These are phyloP conservation scores for Pyrus betulifolia DNA, from an alignment of 306 rosid genomes.

Conservation along the genomic window DNA sequence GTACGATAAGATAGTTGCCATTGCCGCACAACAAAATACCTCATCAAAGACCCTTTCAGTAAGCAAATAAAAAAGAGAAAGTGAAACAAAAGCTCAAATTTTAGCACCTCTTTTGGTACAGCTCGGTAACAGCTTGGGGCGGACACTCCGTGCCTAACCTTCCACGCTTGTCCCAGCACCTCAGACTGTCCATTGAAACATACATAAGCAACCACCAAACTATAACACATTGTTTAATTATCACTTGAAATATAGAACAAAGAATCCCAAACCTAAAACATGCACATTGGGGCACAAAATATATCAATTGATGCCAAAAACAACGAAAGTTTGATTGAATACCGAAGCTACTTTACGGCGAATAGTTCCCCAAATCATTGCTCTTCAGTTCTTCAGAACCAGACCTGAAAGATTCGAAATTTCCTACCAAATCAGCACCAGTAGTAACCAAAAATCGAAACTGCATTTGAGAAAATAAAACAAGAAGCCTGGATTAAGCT, in stretches of 20 bases:
- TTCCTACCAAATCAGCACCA: not conserved
- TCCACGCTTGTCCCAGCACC: slow-evolving; percentile 25
- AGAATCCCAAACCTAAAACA: not conserved
- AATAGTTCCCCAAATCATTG: slow-evolving; percentile 40
- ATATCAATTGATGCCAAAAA: not conserved
- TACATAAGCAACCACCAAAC: not conserved
- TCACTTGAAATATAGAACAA: not conserved
- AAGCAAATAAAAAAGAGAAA: not conserved
- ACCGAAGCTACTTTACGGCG: slow-evolving; percentile 42
- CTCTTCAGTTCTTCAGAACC: slow-evolving; percentile 13
- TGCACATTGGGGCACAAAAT: not conserved
- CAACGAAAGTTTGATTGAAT: not conserved
- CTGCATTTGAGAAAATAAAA: not conserved
- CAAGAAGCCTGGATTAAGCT: not conserved
- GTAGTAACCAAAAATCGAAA: not conserved
- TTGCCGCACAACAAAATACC: not conserved
- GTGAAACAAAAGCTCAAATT: not conserved
- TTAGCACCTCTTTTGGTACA: slow-evolving; percentile 17
- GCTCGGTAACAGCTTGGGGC: slow-evolving; percentile 5
- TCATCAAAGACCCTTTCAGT: not conserved
- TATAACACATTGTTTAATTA: not conserved
- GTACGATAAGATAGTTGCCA: no score
- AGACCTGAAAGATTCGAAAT: not conserved
- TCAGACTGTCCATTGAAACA: slow-evolving; percentile 15
- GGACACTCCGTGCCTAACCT: slow-evolving; percentile 10